phyloP scores from a whole-genome alignment of 192 early-diverging fungal species.

The Backusella psychrophila region DNA sequence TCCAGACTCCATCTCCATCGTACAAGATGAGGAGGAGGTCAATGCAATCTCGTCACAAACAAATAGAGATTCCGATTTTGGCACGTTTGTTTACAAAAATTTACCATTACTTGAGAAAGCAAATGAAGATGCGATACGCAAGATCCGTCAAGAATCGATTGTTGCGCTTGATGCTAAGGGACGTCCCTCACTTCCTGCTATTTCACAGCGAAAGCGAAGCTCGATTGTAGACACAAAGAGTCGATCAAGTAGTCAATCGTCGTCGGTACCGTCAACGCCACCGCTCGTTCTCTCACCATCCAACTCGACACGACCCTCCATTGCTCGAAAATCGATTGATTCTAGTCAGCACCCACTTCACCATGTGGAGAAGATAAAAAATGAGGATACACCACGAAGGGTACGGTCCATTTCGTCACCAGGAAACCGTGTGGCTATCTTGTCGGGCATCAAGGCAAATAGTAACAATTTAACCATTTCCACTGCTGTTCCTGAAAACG shows the following conservation, averaged over 20 bases:
- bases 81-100: slow-evolving; percentile 92
- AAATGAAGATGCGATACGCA: slow-evolving; percentile 82
- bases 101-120: slow-evolving; percentile 85
- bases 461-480: not conserved
- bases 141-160: slow-evolving; percentile 66
- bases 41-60: slow-evolving; percentile 4
- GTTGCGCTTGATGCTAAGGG: slow-evolving; percentile 21
- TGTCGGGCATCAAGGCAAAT: not conserved
- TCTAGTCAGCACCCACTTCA: not conserved
- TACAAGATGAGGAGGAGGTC: not conserved
- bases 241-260: slow-evolving; percentile 1
- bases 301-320: not conserved
- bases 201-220: slow-evolving; percentile 25
- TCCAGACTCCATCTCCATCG: not conserved
- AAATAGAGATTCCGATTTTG: slow-evolving; percentile 62
- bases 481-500: not conserved
- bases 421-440: slow-evolving; percentile 14
- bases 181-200: slow-evolving; percentile 35
- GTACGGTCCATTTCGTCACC: slow-evolving; percentile 19
- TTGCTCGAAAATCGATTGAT: not conserved
- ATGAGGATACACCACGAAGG: not conserved
- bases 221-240: slow-evolving; percentile 18
- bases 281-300: slow-evolving; percentile 8
- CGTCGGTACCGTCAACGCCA: slow-evolving; percentile 9
- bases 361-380: not conserved